Conservation (phyloP, 345 rosid genomes). For the Arabidopsis thaliana region TAIR10.1 NC_003070.9:324001-324500, state of each 20-base stretch:
- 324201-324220: neutral
- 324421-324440: neutral
- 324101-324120: neutral
- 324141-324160: neutral
- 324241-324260: conserved; percentile 57
- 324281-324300: conserved; percentile 99
- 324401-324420: conserved; percentile 98
- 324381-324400: conserved; percentile 99
- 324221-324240: neutral
- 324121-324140: neutral
- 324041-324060: neutral
- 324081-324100: neutral
- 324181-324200: neutral
- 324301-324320: conserved; percentile 97
- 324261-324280: conserved; percentile 90
- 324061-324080: neutral
- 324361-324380: conserved; percentile 92
- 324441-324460: neutral
- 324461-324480: neutral
- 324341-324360: conserved; percentile 95
- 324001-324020: neutral
- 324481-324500: neutral
- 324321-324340: conserved; percentile 85
- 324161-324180: neutral
- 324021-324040: neutral